Percentiles rank a stretch among this genome's conserved stretches.
Conservation (phyloP, 345 rosid genomes). For the Sapria himalayana region DNA sequence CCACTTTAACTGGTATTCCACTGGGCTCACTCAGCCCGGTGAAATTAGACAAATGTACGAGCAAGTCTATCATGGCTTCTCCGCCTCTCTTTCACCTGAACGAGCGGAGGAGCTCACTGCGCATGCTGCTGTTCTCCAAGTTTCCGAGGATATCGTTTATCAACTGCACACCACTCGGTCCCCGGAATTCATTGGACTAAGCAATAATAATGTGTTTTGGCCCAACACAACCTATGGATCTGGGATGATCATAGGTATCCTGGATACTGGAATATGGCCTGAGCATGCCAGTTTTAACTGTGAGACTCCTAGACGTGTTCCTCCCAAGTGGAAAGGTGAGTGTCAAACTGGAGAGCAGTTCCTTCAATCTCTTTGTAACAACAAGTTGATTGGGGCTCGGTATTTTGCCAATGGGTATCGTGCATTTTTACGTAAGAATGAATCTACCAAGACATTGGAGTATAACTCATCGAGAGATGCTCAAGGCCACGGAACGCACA, state of each 20-base stretch:
- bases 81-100: slow-evolving; percentile 36
- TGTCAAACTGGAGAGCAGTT: slow-evolving; percentile 47
- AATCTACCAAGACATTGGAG: slow-evolving; percentile 26
- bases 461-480: slow-evolving; percentile 47
- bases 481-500: slow-evolving; percentile 83
- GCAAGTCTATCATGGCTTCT: slow-evolving; percentile 47
- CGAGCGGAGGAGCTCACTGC: slow-evolving; percentile 28
- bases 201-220: slow-evolving; percentile 45
- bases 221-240: slow-evolving; percentile 37
- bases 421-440: slow-evolving; percentile 17
- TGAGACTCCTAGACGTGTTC: slow-evolving; percentile 25
- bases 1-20: slow-evolving; percentile 41
- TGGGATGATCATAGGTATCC: slow-evolving; percentile 55
- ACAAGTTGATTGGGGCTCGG: slow-evolving; percentile 71
- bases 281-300: slow-evolving; percentile 51
- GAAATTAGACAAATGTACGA: slow-evolving; percentile 50
- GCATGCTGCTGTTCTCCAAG: slow-evolving; percentile 36
- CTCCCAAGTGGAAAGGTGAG: slow-evolving; percentile 39
- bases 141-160: slow-evolving; percentile 44
- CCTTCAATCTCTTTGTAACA: slow-evolving; percentile 41
- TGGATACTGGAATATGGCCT: slow-evolving; percentile 84
- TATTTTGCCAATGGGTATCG: slow-evolving; percentile 41
- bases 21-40: slow-evolving; percentile 31
- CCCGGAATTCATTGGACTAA: slow-evolving; percentile 50
- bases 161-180: slow-evolving; percentile 70